Base-by-base conservation (phyloP, 768 basidiomycete genomes). In the Pleurotus platypus region DNA sequence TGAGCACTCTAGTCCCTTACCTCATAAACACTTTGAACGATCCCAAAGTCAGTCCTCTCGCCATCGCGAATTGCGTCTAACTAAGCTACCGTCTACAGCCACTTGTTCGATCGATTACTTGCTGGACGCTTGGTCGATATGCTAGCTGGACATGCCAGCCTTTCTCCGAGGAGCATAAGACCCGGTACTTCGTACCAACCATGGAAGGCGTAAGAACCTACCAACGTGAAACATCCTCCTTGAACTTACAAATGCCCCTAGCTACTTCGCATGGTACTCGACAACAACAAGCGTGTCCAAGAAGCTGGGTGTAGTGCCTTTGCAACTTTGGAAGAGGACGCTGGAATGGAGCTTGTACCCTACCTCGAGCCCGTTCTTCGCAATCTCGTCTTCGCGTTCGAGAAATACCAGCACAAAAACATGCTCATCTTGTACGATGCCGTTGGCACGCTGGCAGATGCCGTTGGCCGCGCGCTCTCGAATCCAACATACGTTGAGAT, bases 381-480 rank as follows among this genome's bases (percentile, higher is more conserved):
- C 55, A 98, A 98, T 71, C 79, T 99, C 54, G 95, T 98, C 38
- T 86, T 92, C 61, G 97, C 97, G 1, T 99, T 98, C 72, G 85
- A 91, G 57, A 98, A 97, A 74, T 99, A 99, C 72, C 97, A 99
- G 68, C 95, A 97, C 73, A 98, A 98, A 81, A 99, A 99, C 69
- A 88, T 98, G 83, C 82, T 99, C 62, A 99, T 98, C 59, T 75
- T 99, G 30, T 98, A 98, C 67, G 97, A 99, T 65, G 97, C 97
- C n/a, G 90, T 99, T 46, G 97, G 97, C 5, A 99, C 97, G 0
- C 78, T 99, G 38, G 97, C 97, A 5, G 97, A 99, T 67, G 94
- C 95, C 3, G 97, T 99, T 45, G 95, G 95, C 2, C 69, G 86
- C 39, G 90, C 93, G 4, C 74, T 99, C 60, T 86, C 90, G 66